Evolutionary conservation across 305 asterid species (phyloP).

Genomic region (Fraxinus greggii): DNA sequence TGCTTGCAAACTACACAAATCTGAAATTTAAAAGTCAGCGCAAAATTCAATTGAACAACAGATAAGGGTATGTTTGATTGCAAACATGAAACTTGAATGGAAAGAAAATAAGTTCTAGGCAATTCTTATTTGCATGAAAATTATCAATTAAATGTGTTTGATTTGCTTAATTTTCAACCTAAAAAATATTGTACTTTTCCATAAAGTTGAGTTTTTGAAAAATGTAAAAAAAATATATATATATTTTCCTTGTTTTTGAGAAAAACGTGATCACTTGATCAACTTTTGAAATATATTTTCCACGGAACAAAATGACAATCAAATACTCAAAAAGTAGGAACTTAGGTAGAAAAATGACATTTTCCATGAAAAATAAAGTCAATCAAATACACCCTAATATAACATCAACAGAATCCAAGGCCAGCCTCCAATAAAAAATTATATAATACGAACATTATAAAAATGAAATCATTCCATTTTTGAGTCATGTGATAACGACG

Average conservation of each 20-base stretch:
- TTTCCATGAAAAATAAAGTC: neutral
- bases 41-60: slow-evolving; percentile 20
- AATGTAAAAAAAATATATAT: no score
- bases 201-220: no score
- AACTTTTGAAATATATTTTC: neutral
- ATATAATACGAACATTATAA: neutral
- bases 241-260: neutral
- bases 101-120: neutral
- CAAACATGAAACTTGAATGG: neutral
- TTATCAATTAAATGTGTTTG: no score
- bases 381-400: neutral
- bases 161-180: no score
- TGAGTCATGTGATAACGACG: neutral
- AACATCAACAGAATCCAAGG: neutral
- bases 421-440: neutral
- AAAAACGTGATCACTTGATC: neutral
- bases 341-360: neutral
- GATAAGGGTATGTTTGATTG: neutral
- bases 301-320: neutral
- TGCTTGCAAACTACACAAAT: slow-evolving; percentile 98
- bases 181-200: no score
- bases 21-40: slow-evolving; percentile 46
- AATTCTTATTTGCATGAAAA: no score
- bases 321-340: neutral
- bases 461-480: neutral